Evolutionary conservation across 2,329 filamentous ascomycete genomes (phyloP).

Genomic region (Myriosclerotinia curreyana): DNA sequence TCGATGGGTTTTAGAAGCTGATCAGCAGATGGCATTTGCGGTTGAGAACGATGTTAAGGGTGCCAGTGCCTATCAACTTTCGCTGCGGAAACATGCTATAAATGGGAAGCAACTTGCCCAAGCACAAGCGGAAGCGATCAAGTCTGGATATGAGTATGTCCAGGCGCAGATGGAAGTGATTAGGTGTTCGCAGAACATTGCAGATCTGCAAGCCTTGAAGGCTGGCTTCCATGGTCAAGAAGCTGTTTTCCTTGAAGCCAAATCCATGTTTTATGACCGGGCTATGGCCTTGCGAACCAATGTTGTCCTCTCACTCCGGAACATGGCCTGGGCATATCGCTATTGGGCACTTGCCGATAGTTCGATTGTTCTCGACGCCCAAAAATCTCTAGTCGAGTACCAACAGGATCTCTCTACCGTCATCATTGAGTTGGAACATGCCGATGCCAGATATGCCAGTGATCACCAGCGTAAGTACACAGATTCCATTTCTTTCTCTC

Average conservation of each 20-base stretch:
- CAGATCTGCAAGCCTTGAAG: not conserved
- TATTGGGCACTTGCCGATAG: constrained; percentile 14
- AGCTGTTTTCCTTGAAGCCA: constrained; percentile 9
- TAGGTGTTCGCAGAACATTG: not conserved
- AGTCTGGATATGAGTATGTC: constrained; percentile 8
- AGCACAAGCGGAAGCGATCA: constrained; percentile 14
- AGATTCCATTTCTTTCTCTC: not conserved
- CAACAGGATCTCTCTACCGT: constrained; percentile 8
- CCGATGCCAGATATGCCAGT: constrained; percentile 9
- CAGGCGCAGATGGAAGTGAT: constrained; percentile 17
- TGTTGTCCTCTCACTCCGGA: constrained; percentile 2
- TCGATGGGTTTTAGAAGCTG: constrained; percentile 4
- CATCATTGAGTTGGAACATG: constrained; percentile 11
- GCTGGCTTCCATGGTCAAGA: constrained; percentile 8
- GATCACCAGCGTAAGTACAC: constrained; percentile 9
- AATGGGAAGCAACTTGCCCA: constrained; percentile 16
- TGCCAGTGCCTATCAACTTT: constrained; percentile 3
- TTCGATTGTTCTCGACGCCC: constrained; percentile 5
- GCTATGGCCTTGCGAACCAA: constrained; percentile 11
- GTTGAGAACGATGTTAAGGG: not conserved
- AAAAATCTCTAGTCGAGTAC: constrained; percentile 3
- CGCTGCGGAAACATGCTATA: constrained; percentile 12
- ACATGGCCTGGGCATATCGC: constrained; percentile 13
- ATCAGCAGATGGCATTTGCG: constrained; percentile 6
- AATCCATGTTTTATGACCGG: constrained; percentile 16